A percentile compares a stretch with the other conserved stretches of the same genome.
phyloP scores from a whole-genome alignment of 176 grass and related monocot species.

The Guadua angustifolia region DNA sequence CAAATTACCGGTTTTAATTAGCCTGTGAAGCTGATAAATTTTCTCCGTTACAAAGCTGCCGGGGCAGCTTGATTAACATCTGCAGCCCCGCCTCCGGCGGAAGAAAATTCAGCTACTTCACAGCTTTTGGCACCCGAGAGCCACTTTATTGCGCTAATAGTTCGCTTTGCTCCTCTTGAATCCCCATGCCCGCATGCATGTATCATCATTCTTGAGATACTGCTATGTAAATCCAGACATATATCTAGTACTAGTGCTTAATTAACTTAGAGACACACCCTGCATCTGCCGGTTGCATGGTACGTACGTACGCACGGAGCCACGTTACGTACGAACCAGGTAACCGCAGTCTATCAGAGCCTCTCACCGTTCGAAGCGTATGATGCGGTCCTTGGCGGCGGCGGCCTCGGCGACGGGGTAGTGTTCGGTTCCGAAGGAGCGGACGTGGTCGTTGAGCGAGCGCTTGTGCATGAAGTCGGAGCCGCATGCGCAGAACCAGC shows the following conservation, averaged over 20 bases:
- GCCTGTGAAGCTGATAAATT: slow-evolving; percentile 86
- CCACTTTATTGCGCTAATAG: slow-evolving; percentile 32
- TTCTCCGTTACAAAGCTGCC: slow-evolving; percentile 61
- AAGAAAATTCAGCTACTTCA: slow-evolving; percentile 99
- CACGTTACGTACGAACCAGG: not conserved
- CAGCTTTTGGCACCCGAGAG: slow-evolving; percentile 40
- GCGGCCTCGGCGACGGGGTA: slow-evolving; percentile 39
- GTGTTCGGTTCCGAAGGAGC: slow-evolving; percentile 74
- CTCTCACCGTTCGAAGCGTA: slow-evolving; percentile 63
- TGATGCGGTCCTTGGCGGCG: slow-evolving; percentile 33
- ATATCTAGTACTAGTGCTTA: not conserved
- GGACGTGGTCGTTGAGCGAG: slow-evolving; percentile 89
- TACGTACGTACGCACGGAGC: not conserved
- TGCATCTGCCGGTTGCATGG: not conserved
- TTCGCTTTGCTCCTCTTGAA: not conserved
- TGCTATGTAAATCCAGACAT: not conserved
- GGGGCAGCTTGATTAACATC: not conserved
- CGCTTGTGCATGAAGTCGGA: slow-evolving; percentile 98
- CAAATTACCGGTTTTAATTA: slow-evolving; percentile 43
- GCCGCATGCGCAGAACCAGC: slow-evolving; percentile 91
- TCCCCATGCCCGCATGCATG: not conserved
- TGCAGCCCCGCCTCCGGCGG: slow-evolving; percentile 18
- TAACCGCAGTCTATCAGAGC: not conserved
- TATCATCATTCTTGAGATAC: not conserved
- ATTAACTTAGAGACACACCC: not conserved